phyloP scores from a whole-genome alignment of 495 filamentous ascomycete species.

The Haplographium delicatum region DNA sequence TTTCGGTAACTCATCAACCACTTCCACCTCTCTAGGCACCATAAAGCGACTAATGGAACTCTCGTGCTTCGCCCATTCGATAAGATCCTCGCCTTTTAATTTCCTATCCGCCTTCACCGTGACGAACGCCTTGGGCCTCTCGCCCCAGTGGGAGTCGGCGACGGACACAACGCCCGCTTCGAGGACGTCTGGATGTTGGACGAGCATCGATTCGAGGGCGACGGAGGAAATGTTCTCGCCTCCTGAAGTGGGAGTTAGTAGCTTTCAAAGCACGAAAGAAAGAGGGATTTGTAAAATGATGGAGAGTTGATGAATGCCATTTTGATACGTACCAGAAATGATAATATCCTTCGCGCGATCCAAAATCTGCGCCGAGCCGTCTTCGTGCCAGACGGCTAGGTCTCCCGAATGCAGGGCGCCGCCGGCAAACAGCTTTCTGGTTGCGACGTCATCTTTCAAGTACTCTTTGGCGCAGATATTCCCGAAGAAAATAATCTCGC shows the following conservation, averaged over 20 bases:
- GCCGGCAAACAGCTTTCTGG: slow-evolving; percentile 79
- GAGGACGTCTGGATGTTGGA: slow-evolving; percentile 78
- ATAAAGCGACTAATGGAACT: slow-evolving; percentile 87
- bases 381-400: slow-evolving; percentile 84
- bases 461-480: slow-evolving; percentile 94
- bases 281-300: not conserved
- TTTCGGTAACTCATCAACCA: slow-evolving; percentile 86
- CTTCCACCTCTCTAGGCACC: slow-evolving; percentile 89
- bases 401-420: slow-evolving; percentile 88
- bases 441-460: slow-evolving; percentile 85
- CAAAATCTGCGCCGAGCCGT: slow-evolving; percentile 86
- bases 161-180: slow-evolving; percentile 92
- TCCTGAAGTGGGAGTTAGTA: slow-evolving; percentile 41
- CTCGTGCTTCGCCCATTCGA: slow-evolving; percentile 76
- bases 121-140: slow-evolving; percentile 88
- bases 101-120: slow-evolving; percentile 63
- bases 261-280: not conserved
- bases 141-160: slow-evolving; percentile 87
- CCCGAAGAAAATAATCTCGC: slow-evolving; percentile 84
- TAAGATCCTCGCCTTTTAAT: slow-evolving; percentile 64
- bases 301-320: too few species aligned
- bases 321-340: slow-evolving; percentile 82
- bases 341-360: slow-evolving; percentile 97
- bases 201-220: slow-evolving; percentile 88
- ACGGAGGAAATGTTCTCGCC: slow-evolving; percentile 97